These are phyloP conservation scores for Psilocybe mexicana DNA, from an alignment of 1,284 basidiomycete genomes.

Conservation along the genomic window DNA sequence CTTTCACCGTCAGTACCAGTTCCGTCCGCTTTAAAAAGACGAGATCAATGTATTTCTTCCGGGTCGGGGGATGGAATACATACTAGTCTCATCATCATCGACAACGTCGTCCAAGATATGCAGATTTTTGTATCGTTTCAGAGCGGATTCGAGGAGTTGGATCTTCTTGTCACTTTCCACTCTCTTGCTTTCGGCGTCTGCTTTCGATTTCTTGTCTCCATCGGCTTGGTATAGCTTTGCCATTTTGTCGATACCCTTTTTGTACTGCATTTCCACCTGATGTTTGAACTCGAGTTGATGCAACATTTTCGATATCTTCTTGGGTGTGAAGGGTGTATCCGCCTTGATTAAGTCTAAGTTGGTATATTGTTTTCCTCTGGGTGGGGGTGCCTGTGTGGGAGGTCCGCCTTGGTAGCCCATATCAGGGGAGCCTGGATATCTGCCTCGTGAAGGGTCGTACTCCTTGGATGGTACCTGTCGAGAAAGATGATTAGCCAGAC, in stretches of 20 bases:
- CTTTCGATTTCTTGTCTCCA: constrained; percentile 91
- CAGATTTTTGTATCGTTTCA: constrained; percentile 95
- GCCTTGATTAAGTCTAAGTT: constrained; percentile 95
- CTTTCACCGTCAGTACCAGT: constrained; percentile 82
- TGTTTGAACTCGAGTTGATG: constrained; percentile 99
- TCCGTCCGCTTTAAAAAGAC: constrained; percentile 26
- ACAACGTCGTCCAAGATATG: constrained; percentile 91
- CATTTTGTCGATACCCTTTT: constrained; percentile 99
- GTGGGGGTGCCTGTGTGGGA: constrained; percentile 33
- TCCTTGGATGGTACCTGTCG: constrained; percentile 52
- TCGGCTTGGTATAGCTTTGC: constrained; percentile 92
- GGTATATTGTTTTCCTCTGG: constrained; percentile 55
- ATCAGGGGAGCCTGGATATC: constrained; percentile 44
- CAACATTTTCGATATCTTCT: constrained; percentile 97
- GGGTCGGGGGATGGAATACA: constrained; percentile 17
- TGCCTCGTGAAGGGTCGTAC: constrained; percentile 40
- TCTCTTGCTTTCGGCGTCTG: constrained; percentile 92
- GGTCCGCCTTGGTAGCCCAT: constrained; percentile 35
- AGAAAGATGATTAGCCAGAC: background rate
- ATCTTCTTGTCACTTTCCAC: constrained; percentile 97
- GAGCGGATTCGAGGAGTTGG: constrained; percentile 86
- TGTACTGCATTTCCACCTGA: constrained; percentile 98
- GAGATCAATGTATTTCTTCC: too few relatives aligned
- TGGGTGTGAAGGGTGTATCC: constrained; percentile 94
- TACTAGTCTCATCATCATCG: constrained; percentile 78